Conservation (phyloP, 2,329 filamentous ascomycete genomes). For the Aspergillus eucalypticola region DNA sequence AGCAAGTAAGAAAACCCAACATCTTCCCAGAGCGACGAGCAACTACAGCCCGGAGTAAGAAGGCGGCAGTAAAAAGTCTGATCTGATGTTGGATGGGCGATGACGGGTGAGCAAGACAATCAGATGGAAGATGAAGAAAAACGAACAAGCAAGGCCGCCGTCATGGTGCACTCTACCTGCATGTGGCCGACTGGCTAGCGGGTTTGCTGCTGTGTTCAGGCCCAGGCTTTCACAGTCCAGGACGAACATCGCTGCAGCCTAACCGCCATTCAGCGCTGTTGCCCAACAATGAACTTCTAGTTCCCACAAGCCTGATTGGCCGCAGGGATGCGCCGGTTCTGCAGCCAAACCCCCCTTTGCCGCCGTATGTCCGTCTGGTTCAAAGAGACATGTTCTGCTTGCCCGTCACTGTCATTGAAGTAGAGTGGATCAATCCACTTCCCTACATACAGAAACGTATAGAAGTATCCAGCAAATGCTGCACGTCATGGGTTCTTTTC, state of each 20-base stretch:
- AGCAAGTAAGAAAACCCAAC: background rate
- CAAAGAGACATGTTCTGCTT: background rate
- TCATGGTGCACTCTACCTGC: background rate
- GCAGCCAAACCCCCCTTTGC: slow-evolving; percentile 2
- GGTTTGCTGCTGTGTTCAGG: background rate
- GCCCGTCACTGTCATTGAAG: background rate
- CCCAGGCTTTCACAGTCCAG: background rate
- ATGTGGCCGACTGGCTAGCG: background rate
- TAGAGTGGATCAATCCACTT: slow-evolving; percentile 5
- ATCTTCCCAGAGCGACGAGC: background rate
- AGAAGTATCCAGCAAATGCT: background rate
- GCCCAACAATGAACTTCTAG: slow-evolving; percentile 1
- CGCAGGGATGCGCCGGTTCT: background rate
- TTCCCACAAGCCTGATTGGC: background rate
- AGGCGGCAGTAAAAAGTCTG: too few relatives aligned
- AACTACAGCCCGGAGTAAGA: background rate
- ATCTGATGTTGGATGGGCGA: slow-evolving; percentile 1
- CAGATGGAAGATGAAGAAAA: background rate
- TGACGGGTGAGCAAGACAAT: background rate
- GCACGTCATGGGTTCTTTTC: background rate
- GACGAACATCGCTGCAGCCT: slow-evolving; percentile 1
- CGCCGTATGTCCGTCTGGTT: background rate
- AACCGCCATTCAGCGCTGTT: slow-evolving; percentile 3
- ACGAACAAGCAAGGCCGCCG: background rate
- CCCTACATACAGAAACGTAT: slow-evolving; percentile 2